phyloP scores from a whole-genome alignment of 768 basidiomycete genomes.

The Steccherinum ochraceum region DNA sequence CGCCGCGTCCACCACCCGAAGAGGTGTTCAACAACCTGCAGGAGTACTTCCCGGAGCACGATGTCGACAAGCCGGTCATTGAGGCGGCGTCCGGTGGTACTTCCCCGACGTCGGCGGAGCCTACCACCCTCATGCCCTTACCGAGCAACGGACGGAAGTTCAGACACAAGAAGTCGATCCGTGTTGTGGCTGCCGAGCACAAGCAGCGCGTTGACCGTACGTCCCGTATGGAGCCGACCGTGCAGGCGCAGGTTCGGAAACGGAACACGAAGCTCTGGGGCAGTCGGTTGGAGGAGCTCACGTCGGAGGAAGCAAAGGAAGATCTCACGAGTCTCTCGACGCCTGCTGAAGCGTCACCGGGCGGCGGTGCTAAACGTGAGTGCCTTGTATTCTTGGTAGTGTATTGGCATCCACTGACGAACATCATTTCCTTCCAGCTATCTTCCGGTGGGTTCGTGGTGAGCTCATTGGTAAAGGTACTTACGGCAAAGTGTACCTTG shows the following conservation, averaged over 20 bases:
- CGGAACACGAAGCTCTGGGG: conserved; percentile 96
- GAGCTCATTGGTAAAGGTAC: conserved; percentile 97
- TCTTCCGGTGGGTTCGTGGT: conserved; percentile 98
- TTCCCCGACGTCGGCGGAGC: conserved; percentile 63
- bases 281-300: conserved; percentile 88
- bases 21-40: conserved; percentile 90
- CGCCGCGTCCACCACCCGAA: conserved; percentile 85
- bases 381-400: conserved; percentile 14
- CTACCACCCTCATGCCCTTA: conserved; percentile 30
- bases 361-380: conserved; percentile 46
- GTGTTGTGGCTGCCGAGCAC: conserved; percentile 85
- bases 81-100: conserved; percentile 78
- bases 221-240: conserved; percentile 49
- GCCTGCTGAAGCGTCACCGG: conserved; percentile 18
- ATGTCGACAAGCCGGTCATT: conserved; percentile 93
- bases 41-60: conserved; percentile 93
- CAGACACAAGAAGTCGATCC: conserved; percentile 83
- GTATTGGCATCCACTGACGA: conserved; percentile 6
- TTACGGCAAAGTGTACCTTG: conserved; percentile 94
- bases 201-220: conserved; percentile 70
- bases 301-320: conserved; percentile 57
- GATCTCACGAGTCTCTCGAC: conserved; percentile 35
- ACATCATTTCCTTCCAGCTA: conserved; percentile 39
- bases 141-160: conserved; percentile 35
- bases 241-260: conserved; percentile 55